Base-by-base conservation (phyloP, 129 eudicot genomes). In the Rutidosis leptorrhynchoides region DNA sequence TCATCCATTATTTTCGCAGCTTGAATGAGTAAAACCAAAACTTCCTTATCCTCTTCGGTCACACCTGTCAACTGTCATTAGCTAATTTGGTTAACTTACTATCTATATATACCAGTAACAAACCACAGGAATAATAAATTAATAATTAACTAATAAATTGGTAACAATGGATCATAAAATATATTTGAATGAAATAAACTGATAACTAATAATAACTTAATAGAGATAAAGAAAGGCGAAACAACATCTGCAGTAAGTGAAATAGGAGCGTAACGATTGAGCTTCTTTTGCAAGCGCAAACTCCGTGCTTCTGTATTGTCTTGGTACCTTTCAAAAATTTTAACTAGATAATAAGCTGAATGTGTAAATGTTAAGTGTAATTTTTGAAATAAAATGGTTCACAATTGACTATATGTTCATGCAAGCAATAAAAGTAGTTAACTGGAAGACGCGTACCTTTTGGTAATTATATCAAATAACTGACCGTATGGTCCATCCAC, bases 161-260 rank as follows among this genome's bases (percentile, higher is more conserved):
- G n/a, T n/a, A n/a, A n/a, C n/a, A n/a, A n/a, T n/a, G n/a, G 42
- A 25, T 7, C 21, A 64, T 16, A 24, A 26, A n/a, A 23, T 16
- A 11, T 58, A 4, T 33, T 16, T 7, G 28, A 30, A 28, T 11
- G 27, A 67, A 45, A 51, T 49, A 5, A 48, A 25, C 11, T 42
- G 75, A 27, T 53, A 37, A n/a, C n/a, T n/a, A n/a, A 25, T 21
- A 49, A 25, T n/a, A 16, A 42, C 1, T 43, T 12, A 58, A 22
- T 46, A 30, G 32, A 55, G 21, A 40, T 40, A 19, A 64, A 64
- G 20, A 67, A 55, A 54, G 17, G n/a, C 35, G 30, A 54, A 68
- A 52, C 63, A 72, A 91, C 98, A 81, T 93, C 98, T 52, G 98
- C 88, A n/a, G 69, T 66, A 29, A 93, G 92, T 62, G 95, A 76